A percentile compares a stretch with the other conserved stretches of the same genome.
Conservation (phyloP, 169 alveolate genomes). For the Cryptosporidium tyzzeri region DNA sequence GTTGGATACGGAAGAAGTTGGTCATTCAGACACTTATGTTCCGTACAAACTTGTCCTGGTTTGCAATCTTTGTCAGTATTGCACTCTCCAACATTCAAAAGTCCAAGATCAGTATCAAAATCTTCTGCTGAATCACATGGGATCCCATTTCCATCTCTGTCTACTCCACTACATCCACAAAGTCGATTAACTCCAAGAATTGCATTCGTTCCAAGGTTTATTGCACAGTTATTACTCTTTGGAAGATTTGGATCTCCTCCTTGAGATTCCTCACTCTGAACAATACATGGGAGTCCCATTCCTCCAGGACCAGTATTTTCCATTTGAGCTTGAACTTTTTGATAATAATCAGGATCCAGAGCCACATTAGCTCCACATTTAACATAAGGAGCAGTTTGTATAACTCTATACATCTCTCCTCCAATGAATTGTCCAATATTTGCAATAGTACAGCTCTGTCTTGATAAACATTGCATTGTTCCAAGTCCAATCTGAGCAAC, state of each 20-base stretch:
- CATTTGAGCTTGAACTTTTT: slow-evolving; percentile 65
- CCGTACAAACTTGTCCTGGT: slow-evolving; percentile 70
- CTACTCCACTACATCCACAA: slow-evolving; percentile 84
- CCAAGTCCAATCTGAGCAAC: slow-evolving; percentile 75
- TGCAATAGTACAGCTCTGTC: slow-evolving; percentile 69
- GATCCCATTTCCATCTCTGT: slow-evolving; percentile 77
- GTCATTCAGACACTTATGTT: slow-evolving; percentile 79
- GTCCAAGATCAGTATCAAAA: slow-evolving; percentile 81
- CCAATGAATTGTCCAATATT: slow-evolving; percentile 72
- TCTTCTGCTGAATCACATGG: slow-evolving; percentile 80
- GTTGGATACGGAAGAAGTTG: slow-evolving; percentile 77
- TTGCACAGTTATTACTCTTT: slow-evolving; percentile 75
- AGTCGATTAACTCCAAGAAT: slow-evolving; percentile 80
- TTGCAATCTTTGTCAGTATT: slow-evolving; percentile 67
- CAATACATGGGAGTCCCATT: slow-evolving; percentile 80
- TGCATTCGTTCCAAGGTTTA: slow-evolving; percentile 78
- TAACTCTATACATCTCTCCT: slow-evolving; percentile 79
- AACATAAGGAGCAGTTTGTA: slow-evolving; percentile 79
- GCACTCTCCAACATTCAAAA: slow-evolving; percentile 74
- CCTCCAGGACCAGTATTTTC: slow-evolving; percentile 75
- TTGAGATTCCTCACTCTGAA: slow-evolving; percentile 78
- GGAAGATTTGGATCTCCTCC: slow-evolving; percentile 1
- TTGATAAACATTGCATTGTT: slow-evolving; percentile 69
- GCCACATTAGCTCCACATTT: slow-evolving; percentile 82
- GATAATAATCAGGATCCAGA: slow-evolving; percentile 79